These are phyloP conservation scores for Exophiala sp. DNA, from an alignment of 2,329 filamentous ascomycete genomes.

Conservation along the genomic window DNA sequence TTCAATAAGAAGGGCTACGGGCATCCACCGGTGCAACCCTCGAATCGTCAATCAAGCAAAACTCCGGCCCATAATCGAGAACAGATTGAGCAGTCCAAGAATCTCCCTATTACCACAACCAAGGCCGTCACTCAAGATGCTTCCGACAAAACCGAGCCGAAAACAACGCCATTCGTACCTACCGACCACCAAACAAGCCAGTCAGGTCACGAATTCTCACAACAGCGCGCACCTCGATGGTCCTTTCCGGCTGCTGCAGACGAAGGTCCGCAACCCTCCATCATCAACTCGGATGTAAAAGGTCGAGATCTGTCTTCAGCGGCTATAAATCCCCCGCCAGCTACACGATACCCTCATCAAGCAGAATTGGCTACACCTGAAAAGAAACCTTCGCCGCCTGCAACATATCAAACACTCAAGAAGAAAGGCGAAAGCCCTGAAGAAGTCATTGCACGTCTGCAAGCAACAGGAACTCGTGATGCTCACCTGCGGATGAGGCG, in stretches of 20 bases:
- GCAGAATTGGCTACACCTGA: neutral
- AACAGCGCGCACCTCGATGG: no score
- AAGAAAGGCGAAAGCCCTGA: slow-evolving; percentile 12
- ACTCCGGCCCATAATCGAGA: neutral
- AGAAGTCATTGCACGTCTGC: slow-evolving; percentile 14
- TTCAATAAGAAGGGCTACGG: slow-evolving; percentile 12
- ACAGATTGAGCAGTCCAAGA: neutral
- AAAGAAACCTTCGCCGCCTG: neutral
- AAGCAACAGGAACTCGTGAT: slow-evolving; percentile 5
- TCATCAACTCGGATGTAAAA: no score
- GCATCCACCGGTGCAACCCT: neutral
- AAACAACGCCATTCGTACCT: no score
- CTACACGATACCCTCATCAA: neutral
- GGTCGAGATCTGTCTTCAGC: no score
- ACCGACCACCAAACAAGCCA: no score
- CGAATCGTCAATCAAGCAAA: neutral
- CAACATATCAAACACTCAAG: slow-evolving; percentile 18
- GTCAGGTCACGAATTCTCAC: no score
- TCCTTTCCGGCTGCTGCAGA: no score
- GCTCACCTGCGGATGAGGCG: slow-evolving; percentile 5
- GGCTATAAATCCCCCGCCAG: neutral
- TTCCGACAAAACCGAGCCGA: no score
- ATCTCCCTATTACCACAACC: no score
- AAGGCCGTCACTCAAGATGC: no score
- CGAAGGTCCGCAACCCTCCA: no score